Evolutionary conservation across 768 basidiomycete genomes (phyloP).

Genomic region (Suillus paluster): DNA sequence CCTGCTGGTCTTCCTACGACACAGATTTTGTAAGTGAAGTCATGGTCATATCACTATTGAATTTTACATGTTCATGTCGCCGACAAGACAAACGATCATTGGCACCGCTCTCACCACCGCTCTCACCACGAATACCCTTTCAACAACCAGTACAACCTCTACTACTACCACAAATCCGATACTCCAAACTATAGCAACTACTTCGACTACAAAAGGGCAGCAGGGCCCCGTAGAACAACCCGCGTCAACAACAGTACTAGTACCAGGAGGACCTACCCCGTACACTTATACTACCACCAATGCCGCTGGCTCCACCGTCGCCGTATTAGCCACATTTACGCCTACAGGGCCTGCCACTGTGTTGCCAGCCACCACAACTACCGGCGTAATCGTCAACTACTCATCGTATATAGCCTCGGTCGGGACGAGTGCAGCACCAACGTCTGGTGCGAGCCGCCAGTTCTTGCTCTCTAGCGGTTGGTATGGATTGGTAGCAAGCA

Average conservation of each 20-base stretch:
- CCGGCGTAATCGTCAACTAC: constrained; percentile 32
- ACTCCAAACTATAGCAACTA: constrained; percentile 18
- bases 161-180: constrained; percentile 18
- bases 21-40: constrained; percentile 43
- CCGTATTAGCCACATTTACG: constrained; percentile 30
- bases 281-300: constrained; percentile 54
- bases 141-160: constrained; percentile 22
- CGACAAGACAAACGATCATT: constrained; percentile 18
- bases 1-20: constrained; percentile 46
- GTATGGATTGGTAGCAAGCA: constrained; percentile 31
- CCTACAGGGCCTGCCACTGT: constrained; percentile 35
- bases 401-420: constrained; percentile 34
- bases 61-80: constrained; percentile 12
- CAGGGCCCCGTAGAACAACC: constrained; percentile 65
- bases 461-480: constrained; percentile 26
- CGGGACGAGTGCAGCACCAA: constrained; percentile 34
- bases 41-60: not conserved
- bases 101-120: constrained; percentile 16
- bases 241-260: constrained; percentile 39
- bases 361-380: constrained; percentile 29
- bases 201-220: constrained; percentile 23
- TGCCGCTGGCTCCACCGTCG: constrained; percentile 32
- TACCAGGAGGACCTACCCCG: constrained; percentile 52
- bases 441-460: constrained; percentile 28
- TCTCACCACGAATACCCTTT: constrained; percentile 23